A percentile compares a stretch with the other conserved stretches of the same genome.
Evolutionary conservation across 345 rosid species (phyloP).

Genomic region (Salix purpurea): DNA sequence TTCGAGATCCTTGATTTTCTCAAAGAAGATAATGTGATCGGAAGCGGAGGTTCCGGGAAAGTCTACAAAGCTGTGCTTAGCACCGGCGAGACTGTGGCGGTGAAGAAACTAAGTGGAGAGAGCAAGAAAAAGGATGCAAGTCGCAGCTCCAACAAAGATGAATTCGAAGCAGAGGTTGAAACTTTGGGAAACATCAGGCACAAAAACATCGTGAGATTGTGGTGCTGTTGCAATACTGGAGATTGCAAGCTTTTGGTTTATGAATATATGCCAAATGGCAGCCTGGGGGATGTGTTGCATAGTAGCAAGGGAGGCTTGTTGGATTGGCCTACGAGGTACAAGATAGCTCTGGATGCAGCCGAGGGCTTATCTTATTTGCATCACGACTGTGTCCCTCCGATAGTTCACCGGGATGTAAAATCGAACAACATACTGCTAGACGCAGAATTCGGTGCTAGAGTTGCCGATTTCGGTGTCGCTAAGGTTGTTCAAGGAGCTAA

Average conservation of each 20-base stretch:
- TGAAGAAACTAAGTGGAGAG: constrained; percentile 58
- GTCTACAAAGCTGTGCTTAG: constrained; percentile 72
- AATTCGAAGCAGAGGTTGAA: constrained; percentile 66
- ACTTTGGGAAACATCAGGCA: constrained; percentile 89
- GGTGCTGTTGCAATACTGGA: constrained; percentile 68
- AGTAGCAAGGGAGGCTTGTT: constrained; percentile 47
- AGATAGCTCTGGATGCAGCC: constrained; percentile 76
- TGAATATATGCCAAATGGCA: constrained; percentile 91
- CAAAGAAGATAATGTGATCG: constrained; percentile 64
- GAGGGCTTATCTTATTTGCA: constrained; percentile 89
- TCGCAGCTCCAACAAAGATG: constrained; percentile 37
- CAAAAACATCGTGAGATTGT: constrained; percentile 77
- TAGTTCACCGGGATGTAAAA: constrained; percentile 88
- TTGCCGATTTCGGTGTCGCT: constrained; percentile 90
- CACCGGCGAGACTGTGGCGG: constrained; percentile 71
- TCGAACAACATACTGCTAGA: constrained; percentile 81
- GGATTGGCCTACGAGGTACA: constrained; percentile 67
- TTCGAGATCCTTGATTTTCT: constrained; percentile 55
- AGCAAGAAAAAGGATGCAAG: constrained; percentile 32
- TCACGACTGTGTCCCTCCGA: constrained; percentile 88
- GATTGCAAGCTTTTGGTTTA: constrained; percentile 73
- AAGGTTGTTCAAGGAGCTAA: constrained; percentile 48
- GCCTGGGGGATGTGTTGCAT: constrained; percentile 69
- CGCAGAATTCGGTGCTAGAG: constrained; percentile 64
- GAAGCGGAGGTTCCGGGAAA: constrained; percentile 80